These are phyloP conservation scores for Phytopythium helicoides DNA, from an alignment of 352 stramenopile species.

Conservation along the genomic window DNA sequence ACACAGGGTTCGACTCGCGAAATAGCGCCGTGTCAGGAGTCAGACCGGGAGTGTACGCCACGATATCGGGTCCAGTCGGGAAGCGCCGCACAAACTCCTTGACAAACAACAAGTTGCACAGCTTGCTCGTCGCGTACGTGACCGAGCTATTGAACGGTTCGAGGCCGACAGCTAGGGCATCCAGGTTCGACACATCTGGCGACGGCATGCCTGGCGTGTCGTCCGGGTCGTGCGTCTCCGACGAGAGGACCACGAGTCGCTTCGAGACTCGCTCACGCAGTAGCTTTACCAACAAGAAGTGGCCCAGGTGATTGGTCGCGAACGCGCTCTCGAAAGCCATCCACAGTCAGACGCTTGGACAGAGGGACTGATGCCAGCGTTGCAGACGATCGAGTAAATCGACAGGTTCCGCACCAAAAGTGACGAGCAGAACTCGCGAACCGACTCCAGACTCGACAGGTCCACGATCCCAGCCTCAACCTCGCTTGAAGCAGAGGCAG, in stretches of 20 bases:
- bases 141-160: conserved; percentile 12
- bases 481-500: neutral
- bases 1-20: conserved; percentile 21
- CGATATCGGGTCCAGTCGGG: conserved; percentile 7
- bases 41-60: conserved; percentile 33
- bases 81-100: conserved; percentile 35
- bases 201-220: conserved; percentile 1
- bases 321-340: conserved; percentile 39
- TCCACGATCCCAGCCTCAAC: conserved; percentile 30
- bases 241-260: conserved; percentile 36
- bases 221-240: conserved; percentile 21
- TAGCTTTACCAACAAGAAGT: conserved; percentile 30
- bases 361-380: conserved; percentile 26
- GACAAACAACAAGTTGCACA: conserved; percentile 43
- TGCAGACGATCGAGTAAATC: conserved; percentile 46
- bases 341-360: conserved; percentile 13
- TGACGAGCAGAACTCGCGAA: conserved; percentile 20
- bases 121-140: conserved; percentile 34
- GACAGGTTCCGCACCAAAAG: conserved; percentile 18
- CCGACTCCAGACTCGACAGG: conserved; percentile 24
- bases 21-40: conserved; percentile 35
- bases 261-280: conserved; percentile 10
- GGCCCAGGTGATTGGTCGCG: conserved; percentile 34
- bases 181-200: conserved; percentile 29
- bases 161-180: conserved; percentile 30